phyloP scores from a whole-genome alignment of 441 rosid species.

The Capsella rubella region DNA sequence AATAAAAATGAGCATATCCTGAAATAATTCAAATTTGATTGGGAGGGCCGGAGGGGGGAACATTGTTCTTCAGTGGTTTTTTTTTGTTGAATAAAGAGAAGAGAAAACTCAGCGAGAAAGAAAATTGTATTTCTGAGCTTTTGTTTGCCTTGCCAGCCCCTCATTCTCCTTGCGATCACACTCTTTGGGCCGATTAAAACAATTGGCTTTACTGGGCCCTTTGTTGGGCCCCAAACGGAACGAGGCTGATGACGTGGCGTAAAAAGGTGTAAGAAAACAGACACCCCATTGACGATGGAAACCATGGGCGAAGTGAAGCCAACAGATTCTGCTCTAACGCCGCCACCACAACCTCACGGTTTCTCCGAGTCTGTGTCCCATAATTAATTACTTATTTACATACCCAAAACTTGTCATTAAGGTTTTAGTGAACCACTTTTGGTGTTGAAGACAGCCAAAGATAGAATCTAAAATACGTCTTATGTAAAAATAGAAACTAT shows the following conservation, averaged over 20 bases:
- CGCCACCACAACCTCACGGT: constrained; percentile 11
- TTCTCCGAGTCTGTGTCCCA: background rate
- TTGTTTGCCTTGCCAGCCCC: background rate
- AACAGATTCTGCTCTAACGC: constrained; percentile 2
- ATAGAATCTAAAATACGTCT: too few relatives aligned
- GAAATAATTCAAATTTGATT: background rate
- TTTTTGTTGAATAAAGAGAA: background rate
- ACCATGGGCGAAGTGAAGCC: background rate
- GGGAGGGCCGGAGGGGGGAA: background rate
- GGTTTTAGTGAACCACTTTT: too few relatives aligned
- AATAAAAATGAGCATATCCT: constrained; percentile 30
- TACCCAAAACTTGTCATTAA: too few relatives aligned
- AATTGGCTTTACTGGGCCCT: background rate
- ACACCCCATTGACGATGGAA: background rate
- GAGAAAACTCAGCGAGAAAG: background rate
- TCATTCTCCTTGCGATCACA: background rate
- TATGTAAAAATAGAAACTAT: too few relatives aligned
- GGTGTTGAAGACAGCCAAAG: too few relatives aligned
- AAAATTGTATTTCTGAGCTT: background rate
- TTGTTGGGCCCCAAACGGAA: background rate
- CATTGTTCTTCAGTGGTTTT: background rate
- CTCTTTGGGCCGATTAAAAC: background rate
- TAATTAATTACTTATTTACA: background rate
- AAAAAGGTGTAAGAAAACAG: background rate
- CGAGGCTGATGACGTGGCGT: background rate